Evolutionary conservation across 352 stramenopile species (phyloP).

Genomic region (Pythium volutum): DNA sequence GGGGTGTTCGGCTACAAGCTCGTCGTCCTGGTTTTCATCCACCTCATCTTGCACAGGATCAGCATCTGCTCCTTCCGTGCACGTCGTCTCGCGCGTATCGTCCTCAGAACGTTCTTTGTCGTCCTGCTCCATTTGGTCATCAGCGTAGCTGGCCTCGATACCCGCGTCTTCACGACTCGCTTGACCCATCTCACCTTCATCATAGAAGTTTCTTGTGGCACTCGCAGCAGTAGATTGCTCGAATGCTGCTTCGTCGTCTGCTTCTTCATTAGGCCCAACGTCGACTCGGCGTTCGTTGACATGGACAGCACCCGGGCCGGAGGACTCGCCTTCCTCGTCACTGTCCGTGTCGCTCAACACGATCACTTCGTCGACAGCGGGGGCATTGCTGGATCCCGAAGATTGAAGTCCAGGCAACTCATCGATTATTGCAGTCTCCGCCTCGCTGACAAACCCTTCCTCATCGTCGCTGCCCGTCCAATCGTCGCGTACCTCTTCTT

Average conservation of each 20-base stretch:
- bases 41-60: neutral
- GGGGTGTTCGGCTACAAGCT: neutral
- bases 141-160: neutral
- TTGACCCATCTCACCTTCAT: neutral
- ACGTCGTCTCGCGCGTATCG: neutral
- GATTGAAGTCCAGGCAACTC: neutral
- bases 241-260: neutral
- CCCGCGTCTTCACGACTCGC: neutral
- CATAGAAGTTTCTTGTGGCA: neutral
- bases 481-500: neutral
- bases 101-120: neutral
- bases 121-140: neutral
- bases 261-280: neutral
- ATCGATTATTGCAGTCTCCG: neutral
- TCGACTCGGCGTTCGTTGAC: neutral
- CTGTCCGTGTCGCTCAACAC: constrained; percentile 14
- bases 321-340: neutral
- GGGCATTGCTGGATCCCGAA: neutral
- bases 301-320: neutral
- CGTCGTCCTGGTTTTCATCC: neutral
- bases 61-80: neutral
- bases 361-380: neutral
- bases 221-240: neutral
- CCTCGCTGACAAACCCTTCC: neutral
- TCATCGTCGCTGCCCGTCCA: constrained; percentile 15